A percentile compares a stretch with the other conserved stretches of the same genome.
phyloP scores from a whole-genome alignment of 2,329 filamentous ascomycete species.

The Cladosporium cucumerinum region DNA sequence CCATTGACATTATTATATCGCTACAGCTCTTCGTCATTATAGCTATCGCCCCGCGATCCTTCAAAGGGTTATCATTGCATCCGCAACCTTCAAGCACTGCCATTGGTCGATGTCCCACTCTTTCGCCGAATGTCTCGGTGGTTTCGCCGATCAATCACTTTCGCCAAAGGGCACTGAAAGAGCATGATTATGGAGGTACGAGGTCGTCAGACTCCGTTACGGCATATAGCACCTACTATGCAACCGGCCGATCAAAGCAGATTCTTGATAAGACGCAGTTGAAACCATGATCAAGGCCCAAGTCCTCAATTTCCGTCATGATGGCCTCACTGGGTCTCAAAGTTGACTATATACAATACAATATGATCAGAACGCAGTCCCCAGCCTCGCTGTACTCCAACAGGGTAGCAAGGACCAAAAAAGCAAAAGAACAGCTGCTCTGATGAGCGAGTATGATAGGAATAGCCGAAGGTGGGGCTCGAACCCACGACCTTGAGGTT shows the following conservation, averaged over 20 bases:
- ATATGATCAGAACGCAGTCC: neutral
- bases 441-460: conserved; percentile 18
- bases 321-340: neutral
- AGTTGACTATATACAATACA: neutral
- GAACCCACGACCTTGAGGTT: conserved; percentile 30
- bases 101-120: neutral
- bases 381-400: neutral
- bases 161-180: neutral
- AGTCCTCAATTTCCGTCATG: neutral
- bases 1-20: neutral
- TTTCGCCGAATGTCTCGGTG: neutral
- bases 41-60: neutral
- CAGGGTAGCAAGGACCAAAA: neutral
- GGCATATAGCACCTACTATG: neutral
- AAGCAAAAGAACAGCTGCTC: conserved; percentile 11
- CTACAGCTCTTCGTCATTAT: neutral
- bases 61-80: neutral
- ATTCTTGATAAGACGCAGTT: neutral
- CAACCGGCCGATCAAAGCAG: neutral
- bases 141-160: neutral
- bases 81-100: neutral
- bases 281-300: neutral
- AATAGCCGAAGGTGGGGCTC: conserved; percentile 29
- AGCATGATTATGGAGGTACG: neutral
- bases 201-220: neutral